A percentile compares a stretch with the other conserved stretches of the same genome.
These are phyloP conservation scores for Kentomonas sorsogonicus DNA, from an alignment of 208 protist genomes.

Conservation along the genomic window DNA sequence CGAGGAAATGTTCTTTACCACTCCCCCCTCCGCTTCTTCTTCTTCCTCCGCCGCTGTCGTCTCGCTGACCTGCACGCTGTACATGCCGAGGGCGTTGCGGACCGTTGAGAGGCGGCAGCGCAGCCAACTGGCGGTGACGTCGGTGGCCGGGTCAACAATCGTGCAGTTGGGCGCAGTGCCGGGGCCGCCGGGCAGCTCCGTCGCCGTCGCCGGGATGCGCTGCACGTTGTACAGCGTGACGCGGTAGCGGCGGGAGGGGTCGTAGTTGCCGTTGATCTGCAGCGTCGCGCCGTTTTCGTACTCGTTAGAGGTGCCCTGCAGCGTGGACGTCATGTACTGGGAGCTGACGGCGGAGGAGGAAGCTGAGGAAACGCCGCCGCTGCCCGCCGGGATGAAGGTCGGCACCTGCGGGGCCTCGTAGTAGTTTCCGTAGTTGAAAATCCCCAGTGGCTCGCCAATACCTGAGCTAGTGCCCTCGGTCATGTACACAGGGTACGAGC, in stretches of 20 bases:
- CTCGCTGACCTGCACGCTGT: constrained; percentile 23
- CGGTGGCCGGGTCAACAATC: no score
- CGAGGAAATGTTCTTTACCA: no score
- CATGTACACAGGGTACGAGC: no score
- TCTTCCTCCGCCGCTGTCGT: no score
- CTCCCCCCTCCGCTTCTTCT: no score
- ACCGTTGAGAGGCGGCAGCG: constrained; percentile 19
- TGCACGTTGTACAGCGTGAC: constrained; percentile 31
- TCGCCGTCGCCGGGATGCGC: no score
- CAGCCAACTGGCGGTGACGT: constrained; percentile 15
- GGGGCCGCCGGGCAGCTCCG: constrained; percentile 1
- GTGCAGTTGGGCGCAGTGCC: constrained; percentile 12
- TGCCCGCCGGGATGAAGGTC: no score
- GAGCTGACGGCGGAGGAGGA: constrained; percentile 9
- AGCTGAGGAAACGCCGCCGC: no score
- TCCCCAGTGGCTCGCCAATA: no score
- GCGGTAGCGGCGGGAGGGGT: constrained; percentile 15
- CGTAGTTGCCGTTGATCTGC: constrained; percentile 27
- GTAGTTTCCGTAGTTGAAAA: no score
- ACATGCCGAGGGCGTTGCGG: constrained; percentile 32
- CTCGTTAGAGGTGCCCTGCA: constrained; percentile 18
- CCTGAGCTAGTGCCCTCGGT: no score
- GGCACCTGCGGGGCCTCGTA: no score
- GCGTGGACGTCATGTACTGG: background rate
- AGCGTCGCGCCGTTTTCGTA: constrained; percentile 23